Conservation (phyloP, 2,329 filamentous ascomycete species). For the Colletotrichum abscissum region DNA sequence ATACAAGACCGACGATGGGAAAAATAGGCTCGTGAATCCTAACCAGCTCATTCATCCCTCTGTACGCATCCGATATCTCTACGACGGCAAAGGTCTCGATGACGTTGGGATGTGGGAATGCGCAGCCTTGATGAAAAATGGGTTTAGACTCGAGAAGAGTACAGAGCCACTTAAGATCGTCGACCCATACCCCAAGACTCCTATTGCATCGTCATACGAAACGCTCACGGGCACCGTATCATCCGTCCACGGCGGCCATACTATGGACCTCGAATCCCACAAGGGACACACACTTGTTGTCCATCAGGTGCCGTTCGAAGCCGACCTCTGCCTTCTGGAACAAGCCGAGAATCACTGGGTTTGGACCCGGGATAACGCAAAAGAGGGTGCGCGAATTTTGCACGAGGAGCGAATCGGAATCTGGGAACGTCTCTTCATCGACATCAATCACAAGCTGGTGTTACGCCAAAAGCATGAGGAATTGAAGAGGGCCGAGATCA, state of each 20-base stretch:
- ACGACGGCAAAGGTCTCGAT: slow-evolving; percentile 42
- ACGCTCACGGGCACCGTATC: slow-evolving; percentile 20
- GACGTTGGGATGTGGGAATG: slow-evolving; percentile 42
- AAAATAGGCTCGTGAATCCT: slow-evolving; percentile 12
- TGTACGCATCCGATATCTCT: slow-evolving; percentile 46
- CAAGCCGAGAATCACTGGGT: slow-evolving; percentile 26
- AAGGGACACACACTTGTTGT: slow-evolving; percentile 13
- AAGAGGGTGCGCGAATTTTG: not conserved
- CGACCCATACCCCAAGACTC: not conserved
- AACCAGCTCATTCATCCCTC: slow-evolving; percentile 45
- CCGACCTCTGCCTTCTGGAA: slow-evolving; percentile 30
- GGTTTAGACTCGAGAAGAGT: slow-evolving; percentile 24
- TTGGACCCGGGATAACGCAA: slow-evolving; percentile 7
- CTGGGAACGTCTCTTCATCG: slow-evolving; percentile 38
- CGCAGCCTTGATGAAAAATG: slow-evolving; percentile 33
- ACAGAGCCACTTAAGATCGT: not conserved
- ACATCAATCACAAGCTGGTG: slow-evolving; percentile 33
- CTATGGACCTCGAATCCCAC: not conserved
- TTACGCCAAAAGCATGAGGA: not conserved
- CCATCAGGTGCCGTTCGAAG: slow-evolving; percentile 34
- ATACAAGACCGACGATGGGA: slow-evolving; percentile 38
- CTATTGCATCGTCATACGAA: slow-evolving; percentile 24
- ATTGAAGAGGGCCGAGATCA: not conserved
- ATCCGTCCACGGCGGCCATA: slow-evolving; percentile 3
- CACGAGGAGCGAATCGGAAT: slow-evolving; percentile 38